Evolutionary conservation across 805 yeast species (phyloP).

Genomic region (Lachancea dasiensis): DNA sequence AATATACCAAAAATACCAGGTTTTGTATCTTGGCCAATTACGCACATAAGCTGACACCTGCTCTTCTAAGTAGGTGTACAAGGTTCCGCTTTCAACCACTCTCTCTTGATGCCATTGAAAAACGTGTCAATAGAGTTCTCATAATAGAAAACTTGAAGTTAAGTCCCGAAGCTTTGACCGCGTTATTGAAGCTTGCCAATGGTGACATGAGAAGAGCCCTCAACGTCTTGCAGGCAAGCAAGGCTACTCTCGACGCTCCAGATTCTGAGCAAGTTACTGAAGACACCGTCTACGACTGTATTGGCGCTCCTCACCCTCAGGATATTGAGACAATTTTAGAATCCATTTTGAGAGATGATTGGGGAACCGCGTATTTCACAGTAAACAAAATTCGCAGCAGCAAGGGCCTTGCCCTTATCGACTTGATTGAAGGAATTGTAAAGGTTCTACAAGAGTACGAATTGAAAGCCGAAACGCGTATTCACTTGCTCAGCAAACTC

Average conservation of each 20-base stretch:
- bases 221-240: slow-evolving; percentile 90
- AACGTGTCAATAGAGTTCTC: slow-evolving; percentile 63
- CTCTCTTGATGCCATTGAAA: slow-evolving; percentile 56
- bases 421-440: slow-evolving; percentile 70
- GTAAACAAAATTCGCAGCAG: slow-evolving; percentile 56
- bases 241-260: slow-evolving; percentile 57
- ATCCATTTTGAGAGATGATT: slow-evolving; percentile 78
- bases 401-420: slow-evolving; percentile 88
- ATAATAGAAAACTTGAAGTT: slow-evolving; percentile 59
- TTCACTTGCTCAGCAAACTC: slow-evolving; percentile 59
- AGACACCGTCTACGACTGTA: slow-evolving; percentile 83
- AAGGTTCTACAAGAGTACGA: slow-evolving; percentile 65
- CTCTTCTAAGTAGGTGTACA: slow-evolving; percentile 89
- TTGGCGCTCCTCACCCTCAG: slow-evolving; percentile 91
- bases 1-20: slow-evolving; percentile 89
- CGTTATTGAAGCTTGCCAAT: slow-evolving; percentile 65
- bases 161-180: slow-evolving; percentile 49
- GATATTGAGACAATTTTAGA: slow-evolving; percentile 73
- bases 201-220: slow-evolving; percentile 97
- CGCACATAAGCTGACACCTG: slow-evolving; percentile 93
- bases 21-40: slow-evolving; percentile 94
- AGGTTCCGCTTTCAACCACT: slow-evolving; percentile 90
- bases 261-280: slow-evolving; percentile 52
- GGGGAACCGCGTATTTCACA: slow-evolving; percentile 70
- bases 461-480: slow-evolving; percentile 51